phyloP scores from a whole-genome alignment of 306 rosid species.

The Quercus cerris region DNA sequence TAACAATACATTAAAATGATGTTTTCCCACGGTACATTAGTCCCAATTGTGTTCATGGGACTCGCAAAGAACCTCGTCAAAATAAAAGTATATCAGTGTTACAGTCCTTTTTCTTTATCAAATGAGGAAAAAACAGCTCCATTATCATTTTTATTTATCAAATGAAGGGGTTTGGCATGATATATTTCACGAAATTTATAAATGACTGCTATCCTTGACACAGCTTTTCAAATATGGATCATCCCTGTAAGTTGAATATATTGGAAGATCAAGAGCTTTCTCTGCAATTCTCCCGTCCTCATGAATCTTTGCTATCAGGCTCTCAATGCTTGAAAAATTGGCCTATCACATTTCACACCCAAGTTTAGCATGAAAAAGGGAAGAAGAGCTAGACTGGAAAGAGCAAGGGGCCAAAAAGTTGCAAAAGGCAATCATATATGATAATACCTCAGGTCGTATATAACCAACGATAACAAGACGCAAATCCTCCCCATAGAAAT shows the following conservation, averaged over 20 bases:
- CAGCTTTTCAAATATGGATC: slow-evolving; percentile 49
- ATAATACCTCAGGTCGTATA: slow-evolving; percentile 80
- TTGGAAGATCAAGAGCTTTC: slow-evolving; percentile 82
- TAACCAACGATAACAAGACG: slow-evolving; percentile 85
- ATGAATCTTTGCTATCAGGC: slow-evolving; percentile 72
- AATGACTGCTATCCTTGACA: slow-evolving; percentile 5
- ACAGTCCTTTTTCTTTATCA: slow-evolving; percentile 5
- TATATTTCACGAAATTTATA: neutral
- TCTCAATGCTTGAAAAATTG: slow-evolving; percentile 76
- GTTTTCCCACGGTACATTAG: neutral
- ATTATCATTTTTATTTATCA: too few species aligned
- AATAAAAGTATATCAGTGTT: neutral
- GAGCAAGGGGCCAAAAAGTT: slow-evolving; percentile 3
- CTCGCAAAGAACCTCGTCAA: neutral
- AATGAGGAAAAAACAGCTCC: neutral
- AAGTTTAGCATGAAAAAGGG: slow-evolving; percentile 21
- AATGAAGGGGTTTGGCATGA: neutral
- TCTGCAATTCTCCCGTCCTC: slow-evolving; percentile 71
- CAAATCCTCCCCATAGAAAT: slow-evolving; percentile 85
- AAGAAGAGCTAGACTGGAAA: neutral
- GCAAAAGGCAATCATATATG: neutral
- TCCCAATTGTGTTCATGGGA: neutral
- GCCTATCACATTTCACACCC: slow-evolving; percentile 45
- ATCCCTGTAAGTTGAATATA: slow-evolving; percentile 63
- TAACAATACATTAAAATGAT: slow-evolving; percentile 3